Evolutionary conservation across 2,329 filamentous ascomycete species (phyloP).

Genomic region (Anisogramma anomala): DNA sequence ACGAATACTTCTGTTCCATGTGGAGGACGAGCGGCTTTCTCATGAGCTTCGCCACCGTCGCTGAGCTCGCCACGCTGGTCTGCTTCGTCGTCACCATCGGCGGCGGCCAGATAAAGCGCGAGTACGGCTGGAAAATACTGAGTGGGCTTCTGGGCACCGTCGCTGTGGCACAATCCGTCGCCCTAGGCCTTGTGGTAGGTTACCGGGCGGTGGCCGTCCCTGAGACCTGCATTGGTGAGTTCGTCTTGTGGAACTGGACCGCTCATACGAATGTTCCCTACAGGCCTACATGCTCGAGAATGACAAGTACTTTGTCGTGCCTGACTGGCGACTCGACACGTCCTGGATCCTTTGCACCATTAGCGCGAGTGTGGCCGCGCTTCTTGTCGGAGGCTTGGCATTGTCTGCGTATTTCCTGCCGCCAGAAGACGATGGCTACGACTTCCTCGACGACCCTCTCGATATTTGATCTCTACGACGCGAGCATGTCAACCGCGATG

Average conservation of each 20-base stretch:
- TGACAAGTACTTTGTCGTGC: constrained; percentile 68
- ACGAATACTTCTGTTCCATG: constrained; percentile 75
- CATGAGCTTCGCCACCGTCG: constrained; percentile 67
- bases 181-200: constrained; percentile 74
- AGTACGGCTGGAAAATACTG: constrained; percentile 72
- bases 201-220: neutral
- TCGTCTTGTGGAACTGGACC: neutral
- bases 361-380: constrained; percentile 41
- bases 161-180: constrained; percentile 58
- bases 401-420: constrained; percentile 60
- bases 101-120: constrained; percentile 69
- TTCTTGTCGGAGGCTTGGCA: constrained; percentile 47
- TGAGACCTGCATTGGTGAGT: neutral
- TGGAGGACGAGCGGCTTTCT: constrained; percentile 85
- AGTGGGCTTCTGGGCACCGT: constrained; percentile 53
- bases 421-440: constrained; percentile 68
- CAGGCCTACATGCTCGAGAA: constrained; percentile 76
- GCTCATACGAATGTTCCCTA: neutral
- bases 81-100: constrained; percentile 65
- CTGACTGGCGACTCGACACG: constrained; percentile 68
- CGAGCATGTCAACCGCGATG: neutral
- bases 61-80: constrained; percentile 71
- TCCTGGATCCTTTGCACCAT: constrained; percentile 62
- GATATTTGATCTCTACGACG: constrained; percentile 28
- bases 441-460: constrained; percentile 44